Percentiles rank a stretch among this genome's conserved stretches.
Evolutionary conservation across 257 asterid species (phyloP).

Genomic region (Penstemon eatonii): DNA sequence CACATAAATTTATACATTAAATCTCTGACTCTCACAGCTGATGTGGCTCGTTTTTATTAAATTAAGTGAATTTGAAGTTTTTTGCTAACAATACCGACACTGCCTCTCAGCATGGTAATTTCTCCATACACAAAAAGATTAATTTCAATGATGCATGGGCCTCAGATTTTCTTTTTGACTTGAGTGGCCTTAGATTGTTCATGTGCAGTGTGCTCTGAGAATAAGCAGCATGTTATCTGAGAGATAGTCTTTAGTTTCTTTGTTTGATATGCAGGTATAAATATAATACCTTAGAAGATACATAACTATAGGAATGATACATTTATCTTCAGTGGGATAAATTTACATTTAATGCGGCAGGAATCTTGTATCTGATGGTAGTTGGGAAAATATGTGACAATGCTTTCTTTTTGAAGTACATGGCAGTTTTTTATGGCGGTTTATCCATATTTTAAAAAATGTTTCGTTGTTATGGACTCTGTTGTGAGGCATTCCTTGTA

Average conservation of each 20-base stretch:
- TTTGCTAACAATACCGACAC: not conserved
- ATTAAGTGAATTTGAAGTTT: not conserved
- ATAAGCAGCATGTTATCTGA: not conserved
- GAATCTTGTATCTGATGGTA: not conserved
- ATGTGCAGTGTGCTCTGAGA: conserved; percentile 7
- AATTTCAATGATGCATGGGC: not conserved
- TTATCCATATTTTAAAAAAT: not conserved
- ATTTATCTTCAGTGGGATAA: no score
- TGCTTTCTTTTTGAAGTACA: not conserved
- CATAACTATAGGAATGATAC: no score
- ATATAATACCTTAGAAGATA: no score
- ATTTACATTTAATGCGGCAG: not conserved
- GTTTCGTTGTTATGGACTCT: not conserved
- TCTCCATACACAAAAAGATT: no score
- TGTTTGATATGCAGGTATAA: no score
- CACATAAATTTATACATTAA: no score
- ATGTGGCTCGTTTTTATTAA: conserved; percentile 9
- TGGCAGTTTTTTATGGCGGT: conserved; percentile 17
- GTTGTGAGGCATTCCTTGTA: not conserved
- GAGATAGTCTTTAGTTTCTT: conserved; percentile 4
- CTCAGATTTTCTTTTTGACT: not conserved
- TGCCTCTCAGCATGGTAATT: no score
- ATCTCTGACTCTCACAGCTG: no score
- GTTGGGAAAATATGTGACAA: conserved; percentile 3
- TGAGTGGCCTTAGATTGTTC: conserved; percentile 5